phyloP scores from a whole-genome alignment of 768 basidiomycete genomes.

The Lactarius vividus region DNA sequence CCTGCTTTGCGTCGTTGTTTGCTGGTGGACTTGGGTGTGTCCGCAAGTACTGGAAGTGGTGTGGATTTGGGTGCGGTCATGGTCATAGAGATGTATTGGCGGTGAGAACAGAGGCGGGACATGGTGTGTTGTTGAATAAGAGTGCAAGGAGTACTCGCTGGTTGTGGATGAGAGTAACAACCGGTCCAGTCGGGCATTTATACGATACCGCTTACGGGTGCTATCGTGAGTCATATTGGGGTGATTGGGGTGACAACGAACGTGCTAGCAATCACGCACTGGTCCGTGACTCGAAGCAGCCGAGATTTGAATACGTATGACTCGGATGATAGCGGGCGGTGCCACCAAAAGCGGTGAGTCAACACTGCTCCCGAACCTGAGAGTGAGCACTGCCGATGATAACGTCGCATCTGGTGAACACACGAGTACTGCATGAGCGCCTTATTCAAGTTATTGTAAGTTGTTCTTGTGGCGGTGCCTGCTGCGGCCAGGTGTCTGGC shows the following conservation, averaged over 20 bases:
- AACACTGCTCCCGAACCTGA: neutral
- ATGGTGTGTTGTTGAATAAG: conserved; percentile 8
- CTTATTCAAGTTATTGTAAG: too few species aligned
- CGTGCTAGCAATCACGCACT: neutral
- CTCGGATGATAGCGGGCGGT: neutral
- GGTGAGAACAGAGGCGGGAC: conserved; percentile 7
- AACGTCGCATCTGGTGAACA: too few species aligned
- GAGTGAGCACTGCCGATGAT: neutral
- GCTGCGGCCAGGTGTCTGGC: too few species aligned
- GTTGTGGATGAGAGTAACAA: neutral
- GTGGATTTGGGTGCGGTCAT: neutral
- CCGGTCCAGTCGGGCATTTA: conserved; percentile 5
- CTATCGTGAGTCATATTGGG: conserved; percentile 14
- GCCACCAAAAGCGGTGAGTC: neutral
- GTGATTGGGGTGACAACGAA: neutral
- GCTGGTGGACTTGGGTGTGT: conserved; percentile 14
- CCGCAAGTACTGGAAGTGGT: neutral
- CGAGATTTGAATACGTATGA: conserved; percentile 1
- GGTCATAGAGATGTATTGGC: neutral
- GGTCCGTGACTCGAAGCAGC: conserved; percentile 9
- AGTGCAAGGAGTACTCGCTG: neutral
- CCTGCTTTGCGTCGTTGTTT: conserved; percentile 17
- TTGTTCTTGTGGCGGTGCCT: neutral
- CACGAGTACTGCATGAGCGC: too few species aligned
- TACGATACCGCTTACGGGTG: neutral